phyloP scores from a whole-genome alignment of 2,329 filamentous ascomycete genomes.

The Aulographum hederae region DNA sequence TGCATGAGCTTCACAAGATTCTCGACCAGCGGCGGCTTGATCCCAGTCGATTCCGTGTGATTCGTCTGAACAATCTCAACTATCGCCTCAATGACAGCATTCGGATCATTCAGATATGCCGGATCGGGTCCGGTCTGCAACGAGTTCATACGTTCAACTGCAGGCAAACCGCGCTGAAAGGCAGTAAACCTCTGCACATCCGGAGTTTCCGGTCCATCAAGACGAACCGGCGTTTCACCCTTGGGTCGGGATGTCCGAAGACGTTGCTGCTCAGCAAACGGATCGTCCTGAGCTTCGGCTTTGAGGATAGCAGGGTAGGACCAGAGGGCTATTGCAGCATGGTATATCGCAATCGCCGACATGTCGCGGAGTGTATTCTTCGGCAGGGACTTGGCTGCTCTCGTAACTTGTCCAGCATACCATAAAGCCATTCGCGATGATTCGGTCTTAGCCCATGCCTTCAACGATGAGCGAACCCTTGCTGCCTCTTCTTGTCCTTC shows the following conservation, averaged over 20 bases:
- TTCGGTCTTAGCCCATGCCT: slow-evolving; percentile 37
- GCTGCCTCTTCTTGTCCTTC: slow-evolving; percentile 48
- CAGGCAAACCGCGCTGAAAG: slow-evolving; percentile 35
- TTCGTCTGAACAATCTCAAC: slow-evolving; percentile 38
- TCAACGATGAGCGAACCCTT: slow-evolving; percentile 36
- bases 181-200: slow-evolving; percentile 38
- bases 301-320: slow-evolving; percentile 40
- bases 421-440: slow-evolving; percentile 43
- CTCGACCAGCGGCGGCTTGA: slow-evolving; percentile 42
- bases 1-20: slow-evolving; percentile 47
- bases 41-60: slow-evolving; percentile 18
- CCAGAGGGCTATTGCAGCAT: slow-evolving; percentile 51
- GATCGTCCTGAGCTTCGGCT: slow-evolving; percentile 8
- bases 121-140: slow-evolving; percentile 11
- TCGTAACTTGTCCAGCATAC: slow-evolving; percentile 49
- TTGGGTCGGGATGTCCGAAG: slow-evolving; percentile 11
- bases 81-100: slow-evolving; percentile 38
- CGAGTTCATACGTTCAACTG: slow-evolving; percentile 29
- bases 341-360: slow-evolving; percentile 49
- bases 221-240: slow-evolving; percentile 23
- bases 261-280: slow-evolving; percentile 25
- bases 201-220: slow-evolving; percentile 37
- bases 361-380: slow-evolving; percentile 42
- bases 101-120: slow-evolving; percentile 33
- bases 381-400: slow-evolving; percentile 37